Base-by-base conservation (phyloP, 1,284 basidiomycete genomes). In the Vanrija sp. region DNA sequence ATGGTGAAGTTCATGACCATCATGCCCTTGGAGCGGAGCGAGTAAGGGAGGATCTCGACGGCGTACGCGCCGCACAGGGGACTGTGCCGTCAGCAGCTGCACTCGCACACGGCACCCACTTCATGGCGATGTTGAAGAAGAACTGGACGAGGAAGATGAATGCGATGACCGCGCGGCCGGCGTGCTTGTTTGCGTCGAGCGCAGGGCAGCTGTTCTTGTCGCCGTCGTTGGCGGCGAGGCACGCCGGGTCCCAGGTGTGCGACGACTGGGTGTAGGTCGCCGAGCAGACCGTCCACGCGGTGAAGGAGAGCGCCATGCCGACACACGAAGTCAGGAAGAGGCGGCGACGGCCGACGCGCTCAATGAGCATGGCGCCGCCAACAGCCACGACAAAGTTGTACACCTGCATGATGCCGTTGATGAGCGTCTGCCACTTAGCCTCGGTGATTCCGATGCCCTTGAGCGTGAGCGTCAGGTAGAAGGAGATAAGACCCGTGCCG, bases 1-100 rank as follows among this genome's bases (percentile, higher is more conserved):
- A 65, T 63, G 14, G 58, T 50, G 23, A 64, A 58, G 40, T 60
- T 52, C 46, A 63, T 46, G 62, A 87, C 69, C 56, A 80, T 86
- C 78, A 87, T 83, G 53, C 86, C 86, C 78, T 87, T 87, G 43
- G 87, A 86, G 67, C 87, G 86, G 48, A 88, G 87, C 2, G 84
- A 3, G 40, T 42, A 42, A 3, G 40, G 40, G 9, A 42, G 40
- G 19, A 42, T 42, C n/a, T 42, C 40, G 40, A 42, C n/a, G 40
- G 40, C 19, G 40, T 42, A 42, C 3, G 40, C 19, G n/a, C n/a
- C 19, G n/a, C 40, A n/a, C n/a, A 42, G n/a, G 16, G 40, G 40
- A 2, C 28, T 28, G 21, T 23, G 10, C 3, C 6, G 28, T 28
- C 28, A 28, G 28, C 21, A 4, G 6, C 10, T 28, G 28, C 28